Percentiles rank a stretch among this genome's conserved stretches.
Conservation (phyloP, 1,284 basidiomycete species). For the Salmacisia buchloeana region DNA sequence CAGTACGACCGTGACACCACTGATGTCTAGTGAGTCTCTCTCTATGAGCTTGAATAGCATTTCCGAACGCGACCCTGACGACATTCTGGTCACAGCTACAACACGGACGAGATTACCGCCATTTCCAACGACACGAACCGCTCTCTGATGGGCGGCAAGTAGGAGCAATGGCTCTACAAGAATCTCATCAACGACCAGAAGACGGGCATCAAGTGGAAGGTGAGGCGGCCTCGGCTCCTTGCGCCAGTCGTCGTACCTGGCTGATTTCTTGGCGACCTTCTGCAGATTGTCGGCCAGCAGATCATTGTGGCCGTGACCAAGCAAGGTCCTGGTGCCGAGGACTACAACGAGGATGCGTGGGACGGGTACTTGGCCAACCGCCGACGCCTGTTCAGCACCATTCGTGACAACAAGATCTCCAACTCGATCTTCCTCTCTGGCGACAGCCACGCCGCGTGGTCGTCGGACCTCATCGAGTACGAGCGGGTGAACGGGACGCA, state of each 20-base stretch:
- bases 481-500: constrained; percentile 36
- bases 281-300: constrained; percentile 54
- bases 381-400: constrained; percentile 59
- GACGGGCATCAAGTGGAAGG: constrained; percentile 61
- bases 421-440: constrained; percentile 58
- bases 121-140: constrained; percentile 32
- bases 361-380: constrained; percentile 63
- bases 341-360: constrained; percentile 62
- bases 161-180: constrained; percentile 62
- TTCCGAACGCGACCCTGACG: background rate
- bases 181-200: constrained; percentile 52
- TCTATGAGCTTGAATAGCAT: background rate
- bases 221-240: constrained; percentile 29
- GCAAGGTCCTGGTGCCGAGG: constrained; percentile 46
- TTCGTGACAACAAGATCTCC: constrained; percentile 56
- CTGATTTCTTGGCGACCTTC: no score
- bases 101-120: constrained; percentile 52
- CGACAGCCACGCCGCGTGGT: constrained; percentile 64
- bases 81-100: constrained; percentile 53
- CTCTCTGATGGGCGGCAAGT: constrained; percentile 57
- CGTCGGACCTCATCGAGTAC: constrained; percentile 28
- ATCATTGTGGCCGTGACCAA: constrained; percentile 28
- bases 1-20: constrained; percentile 65
- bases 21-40: constrained; percentile 54
- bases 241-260: no score